Base-by-base conservation (phyloP, 2,329 filamentous ascomycete genomes). In the Pseudopithomyces maydicus region DNA sequence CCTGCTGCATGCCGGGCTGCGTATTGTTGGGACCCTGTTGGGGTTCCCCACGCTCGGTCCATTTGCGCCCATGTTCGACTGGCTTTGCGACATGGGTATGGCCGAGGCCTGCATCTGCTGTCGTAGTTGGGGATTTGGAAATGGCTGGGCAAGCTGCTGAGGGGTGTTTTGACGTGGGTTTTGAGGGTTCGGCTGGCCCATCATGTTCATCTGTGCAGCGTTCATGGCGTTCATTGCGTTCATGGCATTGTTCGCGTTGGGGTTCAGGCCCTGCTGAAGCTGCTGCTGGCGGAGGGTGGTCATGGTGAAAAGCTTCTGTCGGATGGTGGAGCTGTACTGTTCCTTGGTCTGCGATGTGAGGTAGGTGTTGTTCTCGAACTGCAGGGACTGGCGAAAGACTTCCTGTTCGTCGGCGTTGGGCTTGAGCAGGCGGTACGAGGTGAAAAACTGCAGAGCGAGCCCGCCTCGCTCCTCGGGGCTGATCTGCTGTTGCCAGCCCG, bases 101-200 rank as follows among this genome's bases (percentile, higher is more conserved):
- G 81, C 78, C 2, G 82, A 82, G 3, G 78, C 68, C 61, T 84
- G 82, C 76, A 84, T 79, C 22, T 74, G 80, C 20, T 78, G 79
- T 53, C 79, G 80, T 59, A 83, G 76, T 55, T 83, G 81, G 19
- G 80, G 77, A 49, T 76, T 75, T 12, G 80, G 77, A 57, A 83
- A 82, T 35, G 66, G 68, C 33, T 70, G 73, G 15, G 69, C 70
- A 58, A 79, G 77, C 52, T 79, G 78, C 52, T 77, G 76, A 32
- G 76, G 72, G 59, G 78, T 77, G 58, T 78, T 78, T 56, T 72
- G 74, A 6, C 72, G 60, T 14, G 63, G 67, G 33, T 60, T 65
- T 46, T 76, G 75, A 50, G 72, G 69, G 26, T 69, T 71, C 33
- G 68, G 66, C 56, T 75, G 74, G 26, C 65, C 67, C 69, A 74